Conservation (phyloP, 1,284 basidiomycete genomes). For the Rhodofomes roseus region DNA sequence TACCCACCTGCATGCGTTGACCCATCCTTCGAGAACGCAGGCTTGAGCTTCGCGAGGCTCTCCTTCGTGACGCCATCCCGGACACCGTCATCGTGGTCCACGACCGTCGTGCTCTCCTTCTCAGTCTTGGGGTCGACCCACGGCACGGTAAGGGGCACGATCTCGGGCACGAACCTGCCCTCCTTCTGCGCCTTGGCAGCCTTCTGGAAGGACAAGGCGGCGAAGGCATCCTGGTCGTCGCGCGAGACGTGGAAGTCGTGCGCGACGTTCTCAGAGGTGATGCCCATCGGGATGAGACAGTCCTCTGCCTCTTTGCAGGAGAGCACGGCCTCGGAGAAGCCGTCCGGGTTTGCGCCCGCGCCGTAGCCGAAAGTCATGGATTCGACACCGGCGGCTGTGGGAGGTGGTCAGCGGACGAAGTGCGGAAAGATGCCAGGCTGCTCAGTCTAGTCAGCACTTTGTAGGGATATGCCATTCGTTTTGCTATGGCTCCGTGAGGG, state of each 20-base stretch:
- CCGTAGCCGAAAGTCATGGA: conserved; percentile 91
- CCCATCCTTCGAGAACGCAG: conserved; percentile 89
- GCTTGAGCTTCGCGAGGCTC: conserved; percentile 88
- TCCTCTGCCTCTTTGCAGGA: conserved; percentile 81
- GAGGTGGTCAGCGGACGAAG: background rate
- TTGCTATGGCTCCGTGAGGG: no score
- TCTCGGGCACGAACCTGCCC: conserved; percentile 92
- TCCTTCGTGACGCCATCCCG: conserved; percentile 88
- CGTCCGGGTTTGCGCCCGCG: conserved; percentile 64
- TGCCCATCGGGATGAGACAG: conserved; percentile 95
- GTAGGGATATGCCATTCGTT: no score
- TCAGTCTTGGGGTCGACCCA: conserved; percentile 83
- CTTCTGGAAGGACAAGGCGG: conserved; percentile 83
- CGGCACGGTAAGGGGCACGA: conserved; percentile 80
- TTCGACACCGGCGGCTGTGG: conserved; percentile 87
- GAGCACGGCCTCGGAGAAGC: conserved; percentile 81
- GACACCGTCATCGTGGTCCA: conserved; percentile 91
- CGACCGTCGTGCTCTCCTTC: conserved; percentile 74
- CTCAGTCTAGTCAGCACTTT: background rate
- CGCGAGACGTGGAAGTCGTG: conserved; percentile 74
- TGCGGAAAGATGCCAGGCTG: background rate
- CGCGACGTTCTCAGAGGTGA: conserved; percentile 96
- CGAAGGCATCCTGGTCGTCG: conserved; percentile 78
- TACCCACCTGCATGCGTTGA: conserved; percentile 78
- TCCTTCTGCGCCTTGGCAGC: conserved; percentile 86